Percentiles rank a stretch among this genome's conserved stretches.
Conservation (phyloP, 2,329 filamentous ascomycete genomes). For the Daldinia eschscholtzii region DNA sequence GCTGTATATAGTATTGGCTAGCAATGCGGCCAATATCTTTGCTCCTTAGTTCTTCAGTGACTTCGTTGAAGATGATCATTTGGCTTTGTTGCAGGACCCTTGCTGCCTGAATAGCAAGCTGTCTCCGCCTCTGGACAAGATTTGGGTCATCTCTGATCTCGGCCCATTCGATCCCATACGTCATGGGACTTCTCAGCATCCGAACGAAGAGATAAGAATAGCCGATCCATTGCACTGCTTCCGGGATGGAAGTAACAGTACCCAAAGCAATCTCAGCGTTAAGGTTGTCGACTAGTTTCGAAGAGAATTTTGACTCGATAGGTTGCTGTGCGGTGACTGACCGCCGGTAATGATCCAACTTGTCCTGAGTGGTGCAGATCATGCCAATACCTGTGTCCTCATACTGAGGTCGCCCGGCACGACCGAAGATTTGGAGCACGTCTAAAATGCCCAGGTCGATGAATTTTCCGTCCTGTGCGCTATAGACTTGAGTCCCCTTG, state of each 20-base stretch:
- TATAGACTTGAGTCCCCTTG: conserved; percentile 98
- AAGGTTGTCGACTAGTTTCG: conserved; percentile 93
- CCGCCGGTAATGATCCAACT: conserved; percentile 88
- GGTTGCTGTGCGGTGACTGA: conserved; percentile 96
- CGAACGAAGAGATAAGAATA: conserved; percentile 98
- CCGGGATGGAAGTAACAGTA: conserved; percentile 92
- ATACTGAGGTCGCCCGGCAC: conserved; percentile 96
- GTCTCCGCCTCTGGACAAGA: conserved; percentile 85
- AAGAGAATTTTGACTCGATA: conserved; percentile 96
- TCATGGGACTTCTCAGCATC: conserved; percentile 91
- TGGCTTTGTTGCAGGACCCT: conserved; percentile 89
- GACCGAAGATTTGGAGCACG: conserved; percentile 97
- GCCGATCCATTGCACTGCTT: conserved; percentile 96
- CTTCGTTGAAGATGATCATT: conserved; percentile 99
- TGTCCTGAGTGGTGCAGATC: conserved; percentile 97
- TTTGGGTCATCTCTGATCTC: conserved; percentile 90
- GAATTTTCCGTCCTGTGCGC: conserved; percentile 95
- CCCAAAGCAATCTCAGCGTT: conserved; percentile 95
- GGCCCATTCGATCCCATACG: conserved; percentile 95
- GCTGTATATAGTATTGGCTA: conserved; percentile 95
- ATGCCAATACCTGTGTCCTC: conserved; percentile 98
- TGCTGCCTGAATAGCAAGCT: conserved; percentile 90
- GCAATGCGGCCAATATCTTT: conserved; percentile 98
- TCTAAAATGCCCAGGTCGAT: conserved; percentile 96
- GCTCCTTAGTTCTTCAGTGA: conserved; percentile 89